Percentiles rank a stretch among this genome's conserved stretches.
These are phyloP conservation scores for Coemansia sp. DNA, from an alignment of 192 early-diverging fungal genomes.

Conservation along the genomic window DNA sequence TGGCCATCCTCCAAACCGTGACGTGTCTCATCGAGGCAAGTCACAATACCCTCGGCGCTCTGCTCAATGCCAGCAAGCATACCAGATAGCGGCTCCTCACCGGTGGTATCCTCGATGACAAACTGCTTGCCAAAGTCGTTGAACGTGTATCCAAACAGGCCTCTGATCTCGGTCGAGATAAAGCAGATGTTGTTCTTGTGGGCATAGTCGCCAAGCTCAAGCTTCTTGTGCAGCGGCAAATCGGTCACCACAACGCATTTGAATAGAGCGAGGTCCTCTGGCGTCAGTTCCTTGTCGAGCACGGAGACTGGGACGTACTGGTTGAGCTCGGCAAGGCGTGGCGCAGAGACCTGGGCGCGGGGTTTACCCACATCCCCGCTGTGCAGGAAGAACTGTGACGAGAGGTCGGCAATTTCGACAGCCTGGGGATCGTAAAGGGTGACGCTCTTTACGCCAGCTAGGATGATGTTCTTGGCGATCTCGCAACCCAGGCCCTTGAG, in stretches of 20 bases:
- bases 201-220: slow-evolving; percentile 82
- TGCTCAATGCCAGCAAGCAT: slow-evolving; percentile 85
- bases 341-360: slow-evolving; percentile 70
- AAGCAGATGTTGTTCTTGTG: slow-evolving; percentile 73
- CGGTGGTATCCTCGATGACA: slow-evolving; percentile 80
- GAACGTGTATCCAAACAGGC: slow-evolving; percentile 91
- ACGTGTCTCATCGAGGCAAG: slow-evolving; percentile 92
- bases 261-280: slow-evolving; percentile 61
- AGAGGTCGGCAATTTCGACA: slow-evolving; percentile 78
- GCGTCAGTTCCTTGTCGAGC: slow-evolving; percentile 72
- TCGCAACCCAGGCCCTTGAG: slow-evolving; percentile 96
- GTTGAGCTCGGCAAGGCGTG: slow-evolving; percentile 92
- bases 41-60: slow-evolving; percentile 82
- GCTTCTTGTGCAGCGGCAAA: slow-evolving; percentile 67
- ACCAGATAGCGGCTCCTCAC: slow-evolving; percentile 88
- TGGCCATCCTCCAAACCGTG: slow-evolving; percentile 99
- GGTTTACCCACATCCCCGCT: slow-evolving; percentile 83
- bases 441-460: slow-evolving; percentile 99
- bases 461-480: slow-evolving; percentile 97
- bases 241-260: slow-evolving; percentile 88
- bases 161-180: slow-evolving; percentile 83
- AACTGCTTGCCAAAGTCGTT: slow-evolving; percentile 96
- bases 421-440: slow-evolving; percentile 85
- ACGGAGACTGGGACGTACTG: slow-evolving; percentile 93
- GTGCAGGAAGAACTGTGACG: slow-evolving; percentile 86